A percentile compares a stretch with the other conserved stretches of the same genome.
Conservation (phyloP, 1,284 basidiomycete genomes). For the Vanrija pseudolonga region DNA sequence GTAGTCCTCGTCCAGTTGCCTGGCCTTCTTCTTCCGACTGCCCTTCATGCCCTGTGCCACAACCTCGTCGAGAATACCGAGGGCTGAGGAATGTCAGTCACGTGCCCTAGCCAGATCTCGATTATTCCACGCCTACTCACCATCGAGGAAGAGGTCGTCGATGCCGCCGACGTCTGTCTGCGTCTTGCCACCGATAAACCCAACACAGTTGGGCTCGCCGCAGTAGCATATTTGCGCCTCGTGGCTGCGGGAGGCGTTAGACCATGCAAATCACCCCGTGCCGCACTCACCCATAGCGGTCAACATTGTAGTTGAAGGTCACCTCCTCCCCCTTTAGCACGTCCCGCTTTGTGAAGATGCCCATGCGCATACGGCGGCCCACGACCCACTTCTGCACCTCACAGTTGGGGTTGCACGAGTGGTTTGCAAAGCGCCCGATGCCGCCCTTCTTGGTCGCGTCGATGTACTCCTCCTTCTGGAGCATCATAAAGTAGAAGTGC, state of each 20-base stretch:
- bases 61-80: conserved; percentile 90
- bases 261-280: neutral
- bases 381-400: conserved; percentile 99
- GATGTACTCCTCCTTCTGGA: conserved; percentile 98
- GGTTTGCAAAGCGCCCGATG: conserved; percentile 94
- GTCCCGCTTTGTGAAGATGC: conserved; percentile 87
- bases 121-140: conserved; percentile 53
- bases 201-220: conserved; percentile 92
- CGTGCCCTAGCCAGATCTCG: neutral
- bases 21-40: conserved; percentile 82
- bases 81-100: conserved; percentile 56
- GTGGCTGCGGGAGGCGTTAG: conserved; percentile 58
- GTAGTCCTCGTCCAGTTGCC: conserved; percentile 92
- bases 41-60: conserved; percentile 75
- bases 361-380: conserved; percentile 88
- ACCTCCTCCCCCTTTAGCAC: conserved; percentile 85
- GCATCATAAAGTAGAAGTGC: conserved; percentile 99
- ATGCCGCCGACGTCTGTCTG: conserved; percentile 92
- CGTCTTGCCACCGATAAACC: conserved; percentile 95
- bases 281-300: conserved; percentile 83
- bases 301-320: conserved; percentile 99
- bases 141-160: conserved; percentile 93
- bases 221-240: conserved; percentile 95
- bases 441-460: conserved; percentile 97
- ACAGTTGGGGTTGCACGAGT: conserved; percentile 97